Base-by-base conservation (phyloP, 495 filamentous ascomycete genomes). In the Pyronema omphalodes region DNA sequence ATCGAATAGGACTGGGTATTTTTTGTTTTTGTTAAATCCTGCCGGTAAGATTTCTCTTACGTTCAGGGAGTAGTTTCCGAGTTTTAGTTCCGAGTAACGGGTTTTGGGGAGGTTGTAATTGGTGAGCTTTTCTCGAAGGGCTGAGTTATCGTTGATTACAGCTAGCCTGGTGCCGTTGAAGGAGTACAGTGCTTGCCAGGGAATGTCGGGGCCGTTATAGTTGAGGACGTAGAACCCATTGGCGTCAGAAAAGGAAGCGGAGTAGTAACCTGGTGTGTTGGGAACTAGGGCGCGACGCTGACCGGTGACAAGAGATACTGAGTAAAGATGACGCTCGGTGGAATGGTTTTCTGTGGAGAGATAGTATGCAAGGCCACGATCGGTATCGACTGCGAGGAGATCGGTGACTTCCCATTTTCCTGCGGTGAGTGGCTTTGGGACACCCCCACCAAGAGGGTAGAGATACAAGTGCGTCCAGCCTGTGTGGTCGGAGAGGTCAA, bases 381-480 rank as follows among this genome's bases (percentile, higher is more conserved):
- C 57, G 9, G 60, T 63, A 56, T 79, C 74, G 33, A 77, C 64
- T 49, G 75, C 73, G 45, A 73, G 53, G 44, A 78, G 70, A 7
- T 63, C 48, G 0, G 61, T 60, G 6, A 79, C 75, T 57, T 78
- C 76, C 74, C 74, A 79, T 14, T 74, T 64, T 2, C 76, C 76
- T 3, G 66, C 64, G 0, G 76, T 79, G 11, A 79, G 69, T 0
- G 71, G 66, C 9, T 67, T 70, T 12, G 70, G 67, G 11, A 65
- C 60, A 19, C 61, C 66, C 6, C 73, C 73, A 29, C 69, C 57
- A 33, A 76, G 69, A 0, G 75, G 68, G 59, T 72, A 72, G 4
- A 78, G 66, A 59, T 79, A 79, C 35, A 79, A 58, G 51, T 78
- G 76, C 15, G 66, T 67, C 67, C 71, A 79, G 8, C 76, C 76